Evolutionary conservation across 202 grass and related monocot genomes (phyloP).

Genomic region (Brachypodium distachyon): DNA sequence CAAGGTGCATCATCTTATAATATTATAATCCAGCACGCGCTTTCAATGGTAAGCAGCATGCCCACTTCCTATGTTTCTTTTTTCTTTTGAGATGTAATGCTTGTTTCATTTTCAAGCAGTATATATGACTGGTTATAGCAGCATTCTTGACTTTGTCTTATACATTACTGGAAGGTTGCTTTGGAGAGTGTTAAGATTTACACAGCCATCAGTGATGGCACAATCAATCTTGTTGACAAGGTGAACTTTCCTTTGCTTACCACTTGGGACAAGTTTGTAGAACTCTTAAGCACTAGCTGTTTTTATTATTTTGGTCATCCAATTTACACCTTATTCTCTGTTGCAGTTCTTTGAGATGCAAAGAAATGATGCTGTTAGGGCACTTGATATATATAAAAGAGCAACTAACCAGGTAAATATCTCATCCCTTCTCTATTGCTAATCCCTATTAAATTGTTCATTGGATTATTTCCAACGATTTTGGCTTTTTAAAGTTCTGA

Average conservation of each 20-base stretch:
- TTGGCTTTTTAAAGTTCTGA: too few relatives aligned
- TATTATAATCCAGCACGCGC: constrained; percentile 88
- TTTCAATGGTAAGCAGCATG: constrained; percentile 69
- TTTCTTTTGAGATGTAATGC: neutral
- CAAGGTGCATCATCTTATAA: constrained; percentile 88
- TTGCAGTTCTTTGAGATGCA: constrained; percentile 98
- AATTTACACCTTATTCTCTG: constrained; percentile 19
- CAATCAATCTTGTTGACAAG: constrained; percentile 97
- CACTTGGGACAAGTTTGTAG: neutral
- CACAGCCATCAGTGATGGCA: constrained; percentile 84
- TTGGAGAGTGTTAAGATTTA: constrained; percentile 95
- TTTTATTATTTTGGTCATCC: neutral
- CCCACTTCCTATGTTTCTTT: neutral
- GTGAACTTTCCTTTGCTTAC: constrained; percentile 32
- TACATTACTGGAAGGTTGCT: constrained; percentile 64
- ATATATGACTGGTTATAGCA: constrained; percentile 1
- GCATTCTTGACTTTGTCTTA: constrained; percentile 30
- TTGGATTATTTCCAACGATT: neutral
- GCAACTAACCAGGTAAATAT: constrained; percentile 81
- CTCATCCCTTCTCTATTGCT: neutral
- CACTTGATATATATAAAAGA: constrained; percentile 96
- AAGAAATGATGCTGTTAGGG: constrained; percentile 84
- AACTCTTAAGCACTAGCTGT: neutral
- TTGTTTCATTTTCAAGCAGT: constrained; percentile 23
- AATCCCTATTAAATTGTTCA: neutral